Evolutionary conservation across 1,139 yeast species (phyloP).

Genomic region (Yamadazyma spencermartinsiae): DNA sequence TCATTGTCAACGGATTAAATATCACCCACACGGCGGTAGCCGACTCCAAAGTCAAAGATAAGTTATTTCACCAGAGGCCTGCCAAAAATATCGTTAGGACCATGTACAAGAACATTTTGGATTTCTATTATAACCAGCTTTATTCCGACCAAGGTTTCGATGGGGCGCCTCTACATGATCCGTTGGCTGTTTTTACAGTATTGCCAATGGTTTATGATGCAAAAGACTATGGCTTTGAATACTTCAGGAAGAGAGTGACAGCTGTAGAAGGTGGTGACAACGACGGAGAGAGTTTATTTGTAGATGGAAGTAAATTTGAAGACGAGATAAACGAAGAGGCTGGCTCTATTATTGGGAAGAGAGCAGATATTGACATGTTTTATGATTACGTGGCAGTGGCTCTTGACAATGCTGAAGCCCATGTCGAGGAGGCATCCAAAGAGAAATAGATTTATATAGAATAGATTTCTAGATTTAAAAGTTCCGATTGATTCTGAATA

Average conservation of each 20-base stretch:
- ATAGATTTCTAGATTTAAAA: background rate
- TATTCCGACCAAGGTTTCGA: constrained; percentile 16
- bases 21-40: constrained; percentile 72
- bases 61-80: constrained; percentile 19
- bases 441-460: background rate
- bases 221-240: constrained; percentile 27
- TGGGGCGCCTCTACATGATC: constrained; percentile 87
- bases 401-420: constrained; percentile 15
- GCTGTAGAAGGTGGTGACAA: constrained; percentile 32
- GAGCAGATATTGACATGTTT: constrained; percentile 47
- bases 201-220: constrained; percentile 43
- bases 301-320: constrained; percentile 19
- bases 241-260: constrained; percentile 23
- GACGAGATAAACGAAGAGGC: constrained; percentile 28
- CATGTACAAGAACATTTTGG: constrained; percentile 57
- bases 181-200: constrained; percentile 65
- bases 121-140: constrained; percentile 48
- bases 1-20: constrained; percentile 64
- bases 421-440: constrained; percentile 2
- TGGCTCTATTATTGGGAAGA: constrained; percentile 48
- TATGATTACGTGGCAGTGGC: constrained; percentile 22
- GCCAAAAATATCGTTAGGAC: constrained; percentile 35
- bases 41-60: constrained; percentile 40
- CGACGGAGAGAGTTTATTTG: constrained; percentile 38
- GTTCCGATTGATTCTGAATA: background rate